A percentile compares a stretch with the other conserved stretches of the same genome.
phyloP scores from a whole-genome alignment of 2,329 filamentous ascomycete genomes.

The Septoria linicola region DNA sequence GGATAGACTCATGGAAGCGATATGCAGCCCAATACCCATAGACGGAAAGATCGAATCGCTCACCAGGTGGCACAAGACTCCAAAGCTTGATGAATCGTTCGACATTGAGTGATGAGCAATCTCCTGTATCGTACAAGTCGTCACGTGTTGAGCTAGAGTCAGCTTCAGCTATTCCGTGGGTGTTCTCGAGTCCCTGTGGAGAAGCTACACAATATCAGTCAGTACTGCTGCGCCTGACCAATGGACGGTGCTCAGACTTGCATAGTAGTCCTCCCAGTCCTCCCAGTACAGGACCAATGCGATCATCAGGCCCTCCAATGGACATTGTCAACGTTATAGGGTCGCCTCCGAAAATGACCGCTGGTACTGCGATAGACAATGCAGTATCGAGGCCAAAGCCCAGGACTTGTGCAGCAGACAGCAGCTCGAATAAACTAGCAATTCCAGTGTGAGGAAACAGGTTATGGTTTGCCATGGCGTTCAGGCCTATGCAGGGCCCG shows the following conservation, averaged over 20 bases:
- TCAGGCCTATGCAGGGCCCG: constrained; percentile 3
- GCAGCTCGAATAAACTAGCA: not conserved
- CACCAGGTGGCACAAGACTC: constrained; percentile 1
- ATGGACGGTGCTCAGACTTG: too few relatives aligned
- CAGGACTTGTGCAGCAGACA: not conserved
- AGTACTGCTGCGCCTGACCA: not conserved
- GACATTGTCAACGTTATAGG: constrained; percentile 5
- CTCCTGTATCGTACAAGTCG: constrained; percentile 10
- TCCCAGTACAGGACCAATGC: not conserved
- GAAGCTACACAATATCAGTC: not conserved
- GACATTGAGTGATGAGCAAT: constrained; percentile 1
- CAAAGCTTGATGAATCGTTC: constrained; percentile 4
- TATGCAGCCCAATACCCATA: not conserved
- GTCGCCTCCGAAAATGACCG: constrained; percentile 2
- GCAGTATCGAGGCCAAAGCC: constrained; percentile 3
- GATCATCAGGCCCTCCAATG: constrained; percentile 5
- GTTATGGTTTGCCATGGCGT: constrained; percentile 6
- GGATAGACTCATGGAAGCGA: constrained; percentile 4
- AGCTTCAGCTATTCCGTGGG: constrained; percentile 5
- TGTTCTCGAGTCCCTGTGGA: constrained; percentile 8
- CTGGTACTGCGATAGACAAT: not conserved
- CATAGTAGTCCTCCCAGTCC: not conserved
- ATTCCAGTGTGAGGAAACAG: constrained; percentile 5
- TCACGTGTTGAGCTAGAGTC: constrained; percentile 7
- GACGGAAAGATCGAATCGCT: not conserved